phyloP scores from a whole-genome alignment of 139 green algal species.

The Ulvella scutata region DNA sequence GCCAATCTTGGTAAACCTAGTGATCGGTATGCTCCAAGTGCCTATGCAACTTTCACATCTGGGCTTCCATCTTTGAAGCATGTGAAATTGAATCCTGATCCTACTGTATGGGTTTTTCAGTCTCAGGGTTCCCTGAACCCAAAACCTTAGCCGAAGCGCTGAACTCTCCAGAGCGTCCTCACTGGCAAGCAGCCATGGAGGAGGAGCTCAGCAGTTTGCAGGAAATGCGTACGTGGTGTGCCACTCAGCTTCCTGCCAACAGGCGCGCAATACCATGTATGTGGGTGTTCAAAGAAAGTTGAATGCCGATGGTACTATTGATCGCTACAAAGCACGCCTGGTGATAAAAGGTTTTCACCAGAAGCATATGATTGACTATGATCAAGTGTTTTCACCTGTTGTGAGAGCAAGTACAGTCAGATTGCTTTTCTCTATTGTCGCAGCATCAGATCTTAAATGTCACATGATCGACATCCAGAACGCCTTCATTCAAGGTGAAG shows the following conservation, averaged over 20 bases:
- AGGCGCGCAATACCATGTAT: conserved; percentile 7
- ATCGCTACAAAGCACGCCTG: conserved; percentile 19
- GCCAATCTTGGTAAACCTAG: too few species aligned
- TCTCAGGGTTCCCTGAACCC: background rate
- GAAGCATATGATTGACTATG: conserved; percentile 17
- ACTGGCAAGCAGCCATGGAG: background rate
- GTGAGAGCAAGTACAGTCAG: background rate
- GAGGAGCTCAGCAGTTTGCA: background rate
- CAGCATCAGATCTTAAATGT: background rate
- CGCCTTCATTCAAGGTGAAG: conserved; percentile 16
- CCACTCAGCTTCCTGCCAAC: background rate
- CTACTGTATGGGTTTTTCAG: too few species aligned
- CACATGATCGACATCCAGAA: conserved; percentile 5
- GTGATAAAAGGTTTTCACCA: conserved; percentile 24
- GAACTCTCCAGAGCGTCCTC: background rate
- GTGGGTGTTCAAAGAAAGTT: conserved; percentile 27
- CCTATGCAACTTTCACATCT: too few species aligned
- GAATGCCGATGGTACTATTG: background rate
- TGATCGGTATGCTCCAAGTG: too few species aligned
- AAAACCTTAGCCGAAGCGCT: background rate
- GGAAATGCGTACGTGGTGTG: background rate
- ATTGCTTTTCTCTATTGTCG: background rate
- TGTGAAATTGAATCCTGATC: too few species aligned
- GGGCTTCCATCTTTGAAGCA: too few species aligned
- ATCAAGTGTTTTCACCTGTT: conserved; percentile 28